Evolutionary conservation across 768 basidiomycete species (phyloP).

Genomic region (Termitomyces heimii): DNA sequence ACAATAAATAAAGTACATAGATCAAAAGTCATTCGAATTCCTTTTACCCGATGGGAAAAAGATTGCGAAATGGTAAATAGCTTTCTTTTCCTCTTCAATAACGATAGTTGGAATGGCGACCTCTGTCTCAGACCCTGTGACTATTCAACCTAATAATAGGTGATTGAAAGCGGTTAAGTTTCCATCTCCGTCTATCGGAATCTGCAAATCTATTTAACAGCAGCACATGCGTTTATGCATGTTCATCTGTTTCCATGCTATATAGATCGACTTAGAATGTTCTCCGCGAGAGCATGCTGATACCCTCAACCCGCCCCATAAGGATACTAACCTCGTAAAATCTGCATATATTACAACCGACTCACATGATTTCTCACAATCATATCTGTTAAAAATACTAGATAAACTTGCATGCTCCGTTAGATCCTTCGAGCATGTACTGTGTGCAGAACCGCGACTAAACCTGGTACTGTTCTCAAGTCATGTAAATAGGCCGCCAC

Average conservation of each 20-base stretch:
- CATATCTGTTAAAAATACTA: not conserved
- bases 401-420: not conserved
- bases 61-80: not conserved
- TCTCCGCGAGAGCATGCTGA: not conserved
- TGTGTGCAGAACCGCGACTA: slow-evolving; percentile 43
- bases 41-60: not conserved
- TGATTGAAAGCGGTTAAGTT: not conserved
- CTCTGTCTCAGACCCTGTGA: not conserved
- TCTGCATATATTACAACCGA: not conserved
- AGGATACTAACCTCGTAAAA: not conserved
- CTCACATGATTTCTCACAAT: not conserved
- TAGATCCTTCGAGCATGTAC: slow-evolving; percentile 33
- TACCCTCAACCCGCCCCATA: not conserved
- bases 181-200: not conserved
- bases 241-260: not conserved
- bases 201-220: not conserved
- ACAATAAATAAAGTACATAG: too few species aligned
- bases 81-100: not conserved
- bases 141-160: not conserved
- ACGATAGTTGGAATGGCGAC: not conserved
- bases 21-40: not conserved
- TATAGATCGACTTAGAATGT: too few species aligned
- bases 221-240: not conserved
- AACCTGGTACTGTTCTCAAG: slow-evolving; percentile 36
- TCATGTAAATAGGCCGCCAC: slow-evolving; percentile 40